A percentile compares a stretch with the other conserved stretches of the same genome.
Evolutionary conservation across 2,329 filamentous ascomycete species (phyloP).

Genomic region (Atkinsonella hypoxylon): DNA sequence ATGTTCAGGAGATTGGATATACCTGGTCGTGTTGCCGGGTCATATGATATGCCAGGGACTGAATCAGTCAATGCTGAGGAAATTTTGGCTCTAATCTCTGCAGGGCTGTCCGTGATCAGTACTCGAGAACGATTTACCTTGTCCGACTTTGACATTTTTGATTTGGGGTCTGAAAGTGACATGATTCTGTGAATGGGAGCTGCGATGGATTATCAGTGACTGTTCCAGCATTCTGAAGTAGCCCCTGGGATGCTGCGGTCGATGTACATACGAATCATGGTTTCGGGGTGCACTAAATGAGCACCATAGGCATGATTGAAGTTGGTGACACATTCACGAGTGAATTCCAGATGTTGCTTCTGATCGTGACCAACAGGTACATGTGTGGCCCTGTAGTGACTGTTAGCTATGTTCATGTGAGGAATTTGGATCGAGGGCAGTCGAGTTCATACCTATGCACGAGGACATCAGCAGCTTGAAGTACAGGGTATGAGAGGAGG

Average conservation of each 20-base stretch:
- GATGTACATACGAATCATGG: slow-evolving; percentile 51
- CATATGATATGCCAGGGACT: slow-evolving; percentile 53
- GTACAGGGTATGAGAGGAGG: slow-evolving; percentile 88
- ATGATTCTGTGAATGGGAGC: slow-evolving; percentile 78
- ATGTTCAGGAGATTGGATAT: slow-evolving; percentile 82
- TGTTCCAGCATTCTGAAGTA: no score
- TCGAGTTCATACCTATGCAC: slow-evolving; percentile 51
- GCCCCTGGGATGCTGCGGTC: no score
- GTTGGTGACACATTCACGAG: slow-evolving; percentile 70
- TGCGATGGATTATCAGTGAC: slow-evolving; percentile 19
- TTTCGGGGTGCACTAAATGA: slow-evolving; percentile 53
- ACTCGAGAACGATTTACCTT: slow-evolving; percentile 62
- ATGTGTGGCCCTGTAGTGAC: slow-evolving; percentile 58
- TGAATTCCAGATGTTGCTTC: slow-evolving; percentile 85
- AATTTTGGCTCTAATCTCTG: slow-evolving; percentile 58
- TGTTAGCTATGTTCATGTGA: slow-evolving; percentile 1
- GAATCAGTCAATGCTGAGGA: slow-evolving; percentile 68
- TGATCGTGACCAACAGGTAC: slow-evolving; percentile 97
- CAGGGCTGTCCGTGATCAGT: slow-evolving; percentile 59
- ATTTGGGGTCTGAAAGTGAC: slow-evolving; percentile 65
- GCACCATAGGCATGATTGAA: slow-evolving; percentile 70
- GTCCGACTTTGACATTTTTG: slow-evolving; percentile 94
- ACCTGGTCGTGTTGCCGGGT: slow-evolving; percentile 58
- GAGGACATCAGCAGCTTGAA: slow-evolving; percentile 89
- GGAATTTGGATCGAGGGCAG: not conserved